Evolutionary conservation across 1,284 basidiomycete species (phyloP), one percentile per base, ranked within the genome.

Genomic region (Leccinum subspadiceum): DNA sequence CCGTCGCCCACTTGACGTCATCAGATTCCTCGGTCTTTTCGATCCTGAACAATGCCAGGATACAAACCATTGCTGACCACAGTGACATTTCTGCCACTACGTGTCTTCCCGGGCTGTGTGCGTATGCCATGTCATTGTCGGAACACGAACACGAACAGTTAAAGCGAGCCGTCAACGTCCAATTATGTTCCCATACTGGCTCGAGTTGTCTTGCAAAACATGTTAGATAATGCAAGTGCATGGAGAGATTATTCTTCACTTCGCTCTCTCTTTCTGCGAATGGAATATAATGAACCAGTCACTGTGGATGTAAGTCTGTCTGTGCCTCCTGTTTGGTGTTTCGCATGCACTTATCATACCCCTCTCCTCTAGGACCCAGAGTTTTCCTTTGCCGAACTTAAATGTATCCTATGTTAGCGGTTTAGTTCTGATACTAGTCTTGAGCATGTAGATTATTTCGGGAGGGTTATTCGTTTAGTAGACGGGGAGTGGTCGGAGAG

Each of bases 1-100:
- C 64, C 12, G 53, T 65, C 48, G 46, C 29, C 63, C 63, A 64
- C 20, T 62, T 37, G 9, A 65, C 44, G 1, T 64, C 55, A 12
- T 58, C 62, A 5, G 62, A 64, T 0, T 31, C 65, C 24, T 57
- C 13, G 6, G 49, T 41, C 48, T 52, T 59, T 20, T 58, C 60
- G 39, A 66, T 41, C 39, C 39, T 41, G 0, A 35, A 35, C 5
- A 35, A 35, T 33, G 33, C 33, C 33, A 13, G 12, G 33, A 35
- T 35, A 13, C 33, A 35, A 35, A 35, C 33, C 33, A 35, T 0
- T 13, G 33, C 12, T 35, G 33, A 35, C 33, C 33, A 13, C 33
- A 35, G 33, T 35, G 33, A 35, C 33, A 35, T 5, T 31, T 31
- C 29, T 31, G 29, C 26, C 26, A 29, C 29, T 31, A 31, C 9